Base-by-base conservation (phyloP, 257 asterid species). In the Penstemon eatonii region DNA sequence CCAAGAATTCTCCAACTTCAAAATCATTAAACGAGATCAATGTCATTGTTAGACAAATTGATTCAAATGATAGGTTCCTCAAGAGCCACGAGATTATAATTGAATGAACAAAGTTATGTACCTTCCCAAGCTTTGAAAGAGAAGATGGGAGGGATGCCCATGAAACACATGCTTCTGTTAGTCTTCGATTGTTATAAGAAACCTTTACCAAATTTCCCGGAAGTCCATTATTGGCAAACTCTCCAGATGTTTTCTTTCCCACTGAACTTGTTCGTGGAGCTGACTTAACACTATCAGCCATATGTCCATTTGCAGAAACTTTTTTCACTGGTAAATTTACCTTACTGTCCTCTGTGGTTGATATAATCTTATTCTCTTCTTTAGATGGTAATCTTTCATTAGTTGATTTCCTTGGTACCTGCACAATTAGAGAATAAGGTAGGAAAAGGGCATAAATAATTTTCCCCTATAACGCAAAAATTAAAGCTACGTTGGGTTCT, bases 41-140 rank as follows among this genome's bases (percentile, higher is more conserved):
- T 15, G 53, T 41, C 13, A 63, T 55, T 45, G 9, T 49, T 9
- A 53, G 56, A 47, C 10, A 36, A 44, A 54, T 18, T 51, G 40
- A 44, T 36, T 60, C 18, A 40, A 52, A 38, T 45, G 62, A 47
- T 10, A 58, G 49, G 18, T 15, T 49, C n/a, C 13, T 9, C 63
- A 2, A 64, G 49, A 52, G 4, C 41, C 38, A 36, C 3, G 44
- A 69, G 5, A 42, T 10, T 72, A 55, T 66, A 38, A 60, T n/a
- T 63, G 65, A 68, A 47, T 44, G 41, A 59, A 58, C 45, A 73
- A 66, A 63, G 13, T 19, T 3, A 12, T 8, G 55, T 74, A 91
- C 99, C 99, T 89, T 91, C 69, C 99, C 97, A 46, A 89, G 92
- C 79, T 86, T 94, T 66, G 96, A 64, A 47, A 94, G 86, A 49